These are phyloP conservation scores for Leccinum arenicola DNA, from an alignment of 768 basidiomycete species.

Conservation along the genomic window DNA sequence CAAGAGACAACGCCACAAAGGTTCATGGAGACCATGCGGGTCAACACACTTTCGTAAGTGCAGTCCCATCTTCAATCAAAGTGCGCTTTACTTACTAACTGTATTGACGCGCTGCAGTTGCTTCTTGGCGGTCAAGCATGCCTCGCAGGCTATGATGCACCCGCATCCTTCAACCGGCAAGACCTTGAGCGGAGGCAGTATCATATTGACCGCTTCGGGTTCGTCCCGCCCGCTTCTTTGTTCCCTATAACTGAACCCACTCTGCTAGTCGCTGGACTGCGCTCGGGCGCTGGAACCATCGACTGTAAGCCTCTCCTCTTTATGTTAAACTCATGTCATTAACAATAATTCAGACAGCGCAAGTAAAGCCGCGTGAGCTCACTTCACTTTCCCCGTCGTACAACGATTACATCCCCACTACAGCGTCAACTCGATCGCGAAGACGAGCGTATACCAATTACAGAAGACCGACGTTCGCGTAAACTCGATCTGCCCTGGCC, in stretches of 20 bases:
- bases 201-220: slow-evolving; percentile 87
- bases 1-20: slow-evolving; percentile 55
- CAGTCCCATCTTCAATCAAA: slow-evolving; percentile 7
- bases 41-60: slow-evolving; percentile 67
- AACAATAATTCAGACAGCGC: slow-evolving; percentile 65
- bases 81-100: background rate
- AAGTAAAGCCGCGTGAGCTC: slow-evolving; percentile 84
- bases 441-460: slow-evolving; percentile 78
- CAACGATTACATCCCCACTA: slow-evolving; percentile 5
- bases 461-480: slow-evolving; percentile 82
- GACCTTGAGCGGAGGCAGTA: slow-evolving; percentile 68
- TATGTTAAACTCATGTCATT: background rate
- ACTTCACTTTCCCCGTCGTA: background rate
- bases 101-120: slow-evolving; percentile 46
- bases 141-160: slow-evolving; percentile 76
- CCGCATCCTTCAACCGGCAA: slow-evolving; percentile 69
- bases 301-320: slow-evolving; percentile 57
- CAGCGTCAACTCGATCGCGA: slow-evolving; percentile 86
- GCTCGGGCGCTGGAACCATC: slow-evolving; percentile 76
- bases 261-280: slow-evolving; percentile 72
- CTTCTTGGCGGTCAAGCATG: slow-evolving; percentile 88
- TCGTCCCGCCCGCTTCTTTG: slow-evolving; percentile 21
- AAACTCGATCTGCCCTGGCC: slow-evolving; percentile 86
- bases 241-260: background rate
- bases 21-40: slow-evolving; percentile 74